These are phyloP conservation scores for Hirschioporus abietinus DNA, from an alignment of 768 basidiomycete genomes.

Conservation along the genomic window DNA sequence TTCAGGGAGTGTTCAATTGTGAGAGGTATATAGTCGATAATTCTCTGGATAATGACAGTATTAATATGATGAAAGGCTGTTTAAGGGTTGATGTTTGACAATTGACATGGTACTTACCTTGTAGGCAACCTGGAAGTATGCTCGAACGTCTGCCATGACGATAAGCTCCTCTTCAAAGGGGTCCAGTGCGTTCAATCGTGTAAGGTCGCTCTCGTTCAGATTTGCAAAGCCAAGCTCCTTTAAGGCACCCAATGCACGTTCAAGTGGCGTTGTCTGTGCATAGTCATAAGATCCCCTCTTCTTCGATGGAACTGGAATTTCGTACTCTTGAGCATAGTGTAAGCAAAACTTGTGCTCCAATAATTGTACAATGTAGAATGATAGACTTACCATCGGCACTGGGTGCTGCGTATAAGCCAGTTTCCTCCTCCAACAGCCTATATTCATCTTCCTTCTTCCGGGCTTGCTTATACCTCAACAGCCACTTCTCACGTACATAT, in stretches of 20 bases:
- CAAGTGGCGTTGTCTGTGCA: not conserved
- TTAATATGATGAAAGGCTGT: not conserved
- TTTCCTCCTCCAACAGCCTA: not conserved
- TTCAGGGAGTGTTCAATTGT: slow-evolving; percentile 20
- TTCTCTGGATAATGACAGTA: slow-evolving; percentile 18
- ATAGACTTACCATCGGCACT: not conserved
- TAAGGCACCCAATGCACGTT: slow-evolving; percentile 13
- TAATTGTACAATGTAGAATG: too few relatives aligned
- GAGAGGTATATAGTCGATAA: slow-evolving; percentile 26
- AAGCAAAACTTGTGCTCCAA: too few relatives aligned
- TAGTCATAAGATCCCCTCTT: not conserved
- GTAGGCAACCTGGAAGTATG: slow-evolving; percentile 27
- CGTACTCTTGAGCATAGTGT: too few relatives aligned
- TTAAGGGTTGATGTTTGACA: not conserved
- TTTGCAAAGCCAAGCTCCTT: slow-evolving; percentile 17
- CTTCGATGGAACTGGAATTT: not conserved
- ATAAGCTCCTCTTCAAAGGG: slow-evolving; percentile 22
- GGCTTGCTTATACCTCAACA: slow-evolving; percentile 5
- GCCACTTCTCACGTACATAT: slow-evolving; percentile 16
- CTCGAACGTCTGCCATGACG: slow-evolving; percentile 23
- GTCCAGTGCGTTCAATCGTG: slow-evolving; percentile 13
- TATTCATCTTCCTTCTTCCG: not conserved
- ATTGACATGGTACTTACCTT: slow-evolving; percentile 19
- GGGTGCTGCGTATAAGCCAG: not conserved
- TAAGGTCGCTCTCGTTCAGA: slow-evolving; percentile 12